These are phyloP conservation scores for Trichoderma pleuroti DNA, from an alignment of 2,329 filamentous ascomycete genomes.

Conservation along the genomic window DNA sequence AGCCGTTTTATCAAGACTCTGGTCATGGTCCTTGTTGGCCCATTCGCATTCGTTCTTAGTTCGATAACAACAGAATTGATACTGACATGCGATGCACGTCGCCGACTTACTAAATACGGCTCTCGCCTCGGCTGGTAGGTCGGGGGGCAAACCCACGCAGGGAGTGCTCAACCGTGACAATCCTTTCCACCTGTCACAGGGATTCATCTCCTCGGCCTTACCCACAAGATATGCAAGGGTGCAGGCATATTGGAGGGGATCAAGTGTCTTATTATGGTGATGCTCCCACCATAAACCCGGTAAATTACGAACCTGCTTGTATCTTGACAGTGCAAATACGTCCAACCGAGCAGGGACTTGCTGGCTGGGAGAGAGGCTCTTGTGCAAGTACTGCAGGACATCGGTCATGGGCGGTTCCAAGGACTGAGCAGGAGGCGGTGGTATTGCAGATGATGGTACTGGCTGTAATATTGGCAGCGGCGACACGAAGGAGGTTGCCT, in stretches of 20 bases:
- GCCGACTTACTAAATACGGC: constrained; percentile 22
- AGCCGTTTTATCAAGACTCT: background rate
- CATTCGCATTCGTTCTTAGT: constrained; percentile 29
- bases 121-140: constrained; percentile 22
- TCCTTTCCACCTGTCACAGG: constrained; percentile 3
- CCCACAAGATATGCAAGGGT: constrained; percentile 34
- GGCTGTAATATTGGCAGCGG: background rate
- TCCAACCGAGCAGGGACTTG: constrained; percentile 24
- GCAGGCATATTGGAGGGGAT: constrained; percentile 27
- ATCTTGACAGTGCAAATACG: constrained; percentile 24
- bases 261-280: constrained; percentile 25
- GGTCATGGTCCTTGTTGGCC: background rate
- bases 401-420: constrained; percentile 2
- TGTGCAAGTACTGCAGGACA: constrained; percentile 26
- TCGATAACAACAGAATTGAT: constrained; percentile 27
- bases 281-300: constrained; percentile 27
- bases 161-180: constrained; percentile 26
- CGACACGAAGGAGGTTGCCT: background rate
- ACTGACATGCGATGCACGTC: constrained; percentile 34
- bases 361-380: constrained; percentile 24
- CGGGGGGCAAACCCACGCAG: constrained; percentile 29
- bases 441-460: background rate
- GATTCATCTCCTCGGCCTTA: constrained; percentile 23
- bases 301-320: constrained; percentile 27
- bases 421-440: background rate